Evolutionary conservation across 31 red algal genomes (phyloP), one percentile per base, ranked within the genome.

Genomic region (Odonthalia washingtoniensis): DNA sequence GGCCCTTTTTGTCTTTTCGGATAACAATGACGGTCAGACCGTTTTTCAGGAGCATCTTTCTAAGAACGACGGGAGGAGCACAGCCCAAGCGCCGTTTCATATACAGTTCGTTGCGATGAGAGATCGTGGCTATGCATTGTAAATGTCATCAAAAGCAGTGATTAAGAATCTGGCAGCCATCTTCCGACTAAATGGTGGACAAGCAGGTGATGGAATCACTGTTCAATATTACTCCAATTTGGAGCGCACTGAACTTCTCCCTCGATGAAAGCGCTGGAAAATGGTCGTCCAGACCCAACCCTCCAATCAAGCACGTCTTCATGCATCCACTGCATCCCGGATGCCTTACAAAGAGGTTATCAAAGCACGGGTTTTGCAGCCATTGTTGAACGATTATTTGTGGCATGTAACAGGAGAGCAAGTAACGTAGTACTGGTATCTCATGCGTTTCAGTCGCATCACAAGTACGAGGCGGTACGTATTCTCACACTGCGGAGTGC

Each of bases 401-500:
- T 24, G 52, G 52, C 52, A 61, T 14, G 52, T 24, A 24, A 24
- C 52, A 61, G 52, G 52, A 14, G 52, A 14, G n/a, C 52, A 61
- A 61, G 52, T 61, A 61, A 61, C 52, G 24, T n/a, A n/a, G n/a
- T n/a, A n/a, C n/a, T n/a, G n/a, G n/a, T n/a, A n/a, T n/a, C n/a
- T n/a, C n/a, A n/a, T 14, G 52, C 52, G 52, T 24, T 61, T 61
- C 52, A 61, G 52, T 24, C 52, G 14, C 24, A 24, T 61, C 24
- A 61, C 52, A 14, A 61, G 52, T 24, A 61, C 24, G 52, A n/a
- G 52, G 52, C 52, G 24, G 52, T 61, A 61, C 52, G 52, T 24
- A 61, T 61, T 61, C 52, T 61, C 52, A 24, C 52, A 61, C 24
- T 61, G 52, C 52, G 52, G 52, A 61, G 52, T 61, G 52, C 16